Evolutionary conservation across 768 basidiomycete species (phyloP), one percentile per base, ranked within the genome.

Genomic region (Daedaleopsis nitida): DNA sequence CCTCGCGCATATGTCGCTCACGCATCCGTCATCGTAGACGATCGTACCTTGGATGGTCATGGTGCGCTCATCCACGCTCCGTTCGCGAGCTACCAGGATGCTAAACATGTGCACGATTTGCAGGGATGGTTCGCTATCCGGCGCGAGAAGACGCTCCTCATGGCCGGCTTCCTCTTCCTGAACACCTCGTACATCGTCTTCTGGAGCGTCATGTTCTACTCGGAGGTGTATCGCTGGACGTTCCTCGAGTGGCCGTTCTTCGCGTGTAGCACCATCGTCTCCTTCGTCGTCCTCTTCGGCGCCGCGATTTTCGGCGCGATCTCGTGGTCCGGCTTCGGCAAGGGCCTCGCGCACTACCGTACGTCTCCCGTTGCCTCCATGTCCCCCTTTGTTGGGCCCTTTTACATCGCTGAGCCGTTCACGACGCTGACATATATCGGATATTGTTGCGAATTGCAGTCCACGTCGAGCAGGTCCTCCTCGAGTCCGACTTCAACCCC

Each of bases 301-400:
- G 81, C 77, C 51, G 72, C 78, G 43, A 68, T 78, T 32, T 74
- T 86, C 14, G 83, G 80, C 9, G 64, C 80, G 54, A 69, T 83
- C 24, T 86, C 83, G 65, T 74, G 80, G 63, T 62, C 76, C 17
- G 81, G 84, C 65, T 87, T 86, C 65, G 81, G 75, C 52, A 77
- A 81, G 60, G 86, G 86, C 0, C 75, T 86, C 13, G 76, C 77
- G 0, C 74, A 86, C 57, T 87, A 85, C 65, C 70, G 86, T 87
- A 65, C 62, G 84, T 76, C 5, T 34, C 27, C 52, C 11, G 13
- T 35, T 10, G 19, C 9, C 21, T 21, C 19, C 16, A n/a, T 13
- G 17, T 39, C 47, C 27, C 27, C 27, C 27, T 32, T 32, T 32
- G 3, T 32, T 32, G 4, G 3, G 27, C 27, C 7, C 27, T 32